phyloP scores from a whole-genome alignment of 192 early-diverging fungal species.

The Entomortierella lignicola region DNA sequence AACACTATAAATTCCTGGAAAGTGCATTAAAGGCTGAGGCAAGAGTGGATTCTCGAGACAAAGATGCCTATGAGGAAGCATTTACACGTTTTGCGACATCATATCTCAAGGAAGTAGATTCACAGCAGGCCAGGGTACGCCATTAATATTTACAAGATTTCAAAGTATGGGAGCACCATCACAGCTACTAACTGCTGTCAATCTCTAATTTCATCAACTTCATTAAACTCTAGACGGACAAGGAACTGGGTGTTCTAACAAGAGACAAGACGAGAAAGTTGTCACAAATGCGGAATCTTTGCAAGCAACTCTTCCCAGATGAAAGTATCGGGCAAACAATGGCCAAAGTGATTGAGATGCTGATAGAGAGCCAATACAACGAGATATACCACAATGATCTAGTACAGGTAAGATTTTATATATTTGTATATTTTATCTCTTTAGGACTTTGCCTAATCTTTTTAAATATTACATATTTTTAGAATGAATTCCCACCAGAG shows the following conservation, averaged over 20 bases:
- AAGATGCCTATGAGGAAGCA: slow-evolving; percentile 17
- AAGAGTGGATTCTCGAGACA: slow-evolving; percentile 17
- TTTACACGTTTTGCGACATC: slow-evolving; percentile 13
- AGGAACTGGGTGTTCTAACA: slow-evolving; percentile 16
- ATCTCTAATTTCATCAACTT: neutral
- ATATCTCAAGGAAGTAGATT: slow-evolving; percentile 27
- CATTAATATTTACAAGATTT: too few species aligned
- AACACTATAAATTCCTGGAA: slow-evolving; percentile 21
- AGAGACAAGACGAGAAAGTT: slow-evolving; percentile 31
- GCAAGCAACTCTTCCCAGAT: slow-evolving; percentile 45
- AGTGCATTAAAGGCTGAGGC: neutral
- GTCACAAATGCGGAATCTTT: slow-evolving; percentile 40
- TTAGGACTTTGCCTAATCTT: too few species aligned
- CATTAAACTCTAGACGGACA: slow-evolving; percentile 40
- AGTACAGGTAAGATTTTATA: slow-evolving; percentile 26
- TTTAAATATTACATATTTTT: neutral
- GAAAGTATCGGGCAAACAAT: slow-evolving; percentile 44
- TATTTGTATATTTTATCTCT: too few species aligned
- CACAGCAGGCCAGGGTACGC: slow-evolving; percentile 22
- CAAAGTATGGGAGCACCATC: neutral
- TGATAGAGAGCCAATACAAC: slow-evolving; percentile 20
- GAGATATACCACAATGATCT: slow-evolving; percentile 42
- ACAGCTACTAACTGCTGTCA: neutral
- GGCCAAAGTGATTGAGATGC: slow-evolving; percentile 26
- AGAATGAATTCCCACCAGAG: slow-evolving; percentile 43